These are phyloP conservation scores for Rhododendron simsii DNA, from an alignment of 148 eudicot species.

Conservation along the genomic window DNA sequence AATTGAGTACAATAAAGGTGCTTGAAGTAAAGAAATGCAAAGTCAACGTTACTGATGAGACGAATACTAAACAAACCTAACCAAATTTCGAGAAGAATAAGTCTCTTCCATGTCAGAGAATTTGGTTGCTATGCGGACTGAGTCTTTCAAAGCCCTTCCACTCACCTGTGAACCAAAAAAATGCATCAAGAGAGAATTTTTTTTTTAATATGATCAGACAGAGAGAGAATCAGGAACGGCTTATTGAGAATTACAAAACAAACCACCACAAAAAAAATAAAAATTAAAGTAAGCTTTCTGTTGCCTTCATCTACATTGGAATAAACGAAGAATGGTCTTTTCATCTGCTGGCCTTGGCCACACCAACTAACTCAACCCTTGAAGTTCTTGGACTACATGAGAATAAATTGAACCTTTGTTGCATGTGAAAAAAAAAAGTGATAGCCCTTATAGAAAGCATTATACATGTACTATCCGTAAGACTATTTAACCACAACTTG, in stretches of 20 bases:
- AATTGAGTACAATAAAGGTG: not conserved
- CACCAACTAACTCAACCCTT: not conserved
- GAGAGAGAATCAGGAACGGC: not conserved
- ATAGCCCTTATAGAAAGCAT: not conserved
- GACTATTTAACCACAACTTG: not conserved
- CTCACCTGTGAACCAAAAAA: slow-evolving; percentile 43
- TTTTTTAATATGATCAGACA: no score
- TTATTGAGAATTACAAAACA: not conserved
- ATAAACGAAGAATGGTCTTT: not conserved
- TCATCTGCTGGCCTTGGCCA: not conserved
- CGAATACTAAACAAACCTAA: slow-evolving; percentile 47
- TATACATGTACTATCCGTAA: not conserved
- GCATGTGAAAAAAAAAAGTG: not conserved
- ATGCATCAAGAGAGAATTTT: not conserved
- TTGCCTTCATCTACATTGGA: not conserved
- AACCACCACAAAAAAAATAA: not conserved
- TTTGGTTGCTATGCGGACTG: slow-evolving; percentile 60
- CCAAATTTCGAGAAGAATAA: slow-evolving; percentile 42
- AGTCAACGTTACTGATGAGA: not conserved
- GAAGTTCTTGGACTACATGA: not conserved
- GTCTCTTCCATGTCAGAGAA: slow-evolving; percentile 77
- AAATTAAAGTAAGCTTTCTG: not conserved
- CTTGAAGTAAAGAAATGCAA: not conserved
- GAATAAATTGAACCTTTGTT: not conserved
- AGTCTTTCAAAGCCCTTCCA: slow-evolving; percentile 79